Evolutionary conservation across 495 filamentous ascomycete species (phyloP).

Genomic region (Lentithecium fluviatile): DNA sequence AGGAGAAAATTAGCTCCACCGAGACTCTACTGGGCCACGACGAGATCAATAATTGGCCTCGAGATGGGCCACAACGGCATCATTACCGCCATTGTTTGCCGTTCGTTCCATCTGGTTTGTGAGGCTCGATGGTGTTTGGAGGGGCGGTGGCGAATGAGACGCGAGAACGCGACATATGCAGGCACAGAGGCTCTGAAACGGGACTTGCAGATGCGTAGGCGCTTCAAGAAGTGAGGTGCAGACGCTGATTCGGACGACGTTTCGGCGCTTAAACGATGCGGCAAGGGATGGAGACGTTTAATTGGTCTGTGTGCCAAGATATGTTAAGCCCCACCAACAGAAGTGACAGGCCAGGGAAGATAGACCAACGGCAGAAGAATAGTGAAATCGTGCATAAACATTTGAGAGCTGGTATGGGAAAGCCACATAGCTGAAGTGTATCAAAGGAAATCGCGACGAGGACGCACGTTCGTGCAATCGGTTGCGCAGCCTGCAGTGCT

Average conservation of each 20-base stretch:
- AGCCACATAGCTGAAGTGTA: too few species aligned
- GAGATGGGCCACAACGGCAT: background rate
- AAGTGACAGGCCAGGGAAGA: background rate
- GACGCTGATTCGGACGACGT: slow-evolving; percentile 30
- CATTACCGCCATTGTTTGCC: background rate
- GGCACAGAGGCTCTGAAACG: slow-evolving; percentile 20
- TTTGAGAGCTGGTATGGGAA: too few species aligned
- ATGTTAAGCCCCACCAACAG: background rate
- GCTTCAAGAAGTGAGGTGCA: slow-evolving; percentile 21
- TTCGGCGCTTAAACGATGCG: slow-evolving; percentile 28
- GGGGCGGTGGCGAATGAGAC: slow-evolving; percentile 6
- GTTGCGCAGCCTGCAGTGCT: too few species aligned
- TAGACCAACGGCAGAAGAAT: too few species aligned
- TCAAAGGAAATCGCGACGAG: too few species aligned
- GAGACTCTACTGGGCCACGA: background rate
- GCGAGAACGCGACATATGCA: background rate
- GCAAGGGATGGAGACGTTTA: background rate
- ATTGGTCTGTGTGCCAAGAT: slow-evolving; percentile 13
- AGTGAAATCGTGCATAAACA: too few species aligned
- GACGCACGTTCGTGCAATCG: too few species aligned
- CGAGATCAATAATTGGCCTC: background rate
- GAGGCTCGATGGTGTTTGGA: background rate
- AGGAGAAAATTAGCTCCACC: background rate
- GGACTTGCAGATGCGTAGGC: slow-evolving; percentile 13
- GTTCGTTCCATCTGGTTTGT: background rate